Conservation (phyloP, 2,329 filamentous ascomycete genomes). For the Tolypocladium sp. region DNA sequence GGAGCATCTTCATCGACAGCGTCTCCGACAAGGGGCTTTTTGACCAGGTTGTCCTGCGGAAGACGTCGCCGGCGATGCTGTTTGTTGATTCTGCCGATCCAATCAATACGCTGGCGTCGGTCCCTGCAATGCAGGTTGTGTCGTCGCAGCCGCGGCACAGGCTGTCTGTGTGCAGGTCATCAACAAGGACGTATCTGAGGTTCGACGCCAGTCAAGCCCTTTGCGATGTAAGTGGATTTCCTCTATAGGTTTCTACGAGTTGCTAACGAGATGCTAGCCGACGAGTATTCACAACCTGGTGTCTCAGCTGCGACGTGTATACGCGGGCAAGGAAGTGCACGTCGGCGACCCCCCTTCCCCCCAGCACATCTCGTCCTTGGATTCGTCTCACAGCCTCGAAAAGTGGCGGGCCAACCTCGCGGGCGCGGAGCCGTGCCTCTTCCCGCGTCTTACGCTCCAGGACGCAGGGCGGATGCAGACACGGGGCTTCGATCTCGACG, state of each 20-base stretch:
- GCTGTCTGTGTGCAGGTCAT: conserved; percentile 38
- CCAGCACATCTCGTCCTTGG: conserved; percentile 16
- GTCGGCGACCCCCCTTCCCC: conserved; percentile 12
- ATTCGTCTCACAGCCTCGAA: conserved; percentile 24
- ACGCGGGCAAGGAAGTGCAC: conserved; percentile 25
- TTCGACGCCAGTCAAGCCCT: conserved; percentile 42
- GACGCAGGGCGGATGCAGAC: conserved; percentile 19
- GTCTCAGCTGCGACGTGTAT: conserved; percentile 35
- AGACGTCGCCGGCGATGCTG: conserved; percentile 40
- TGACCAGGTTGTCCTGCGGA: conserved; percentile 38
- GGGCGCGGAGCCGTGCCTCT: conserved; percentile 31
- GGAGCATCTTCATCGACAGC: conserved; percentile 44
- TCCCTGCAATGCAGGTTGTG: conserved; percentile 29
- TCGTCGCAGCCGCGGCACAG: conserved; percentile 36
- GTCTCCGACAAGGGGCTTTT: conserved; percentile 38
- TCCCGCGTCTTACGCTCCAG: conserved; percentile 29
- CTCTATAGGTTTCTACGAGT: neutral
- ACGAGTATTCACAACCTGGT: conserved; percentile 36
- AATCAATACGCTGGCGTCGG: conserved; percentile 25
- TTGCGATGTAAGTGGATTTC: conserved; percentile 28
- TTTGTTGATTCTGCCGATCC: conserved; percentile 37
- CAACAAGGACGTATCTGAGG: conserved; percentile 34
- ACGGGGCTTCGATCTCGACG: conserved; percentile 28
- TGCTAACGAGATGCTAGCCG: conserved; percentile 6
- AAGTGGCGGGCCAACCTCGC: conserved; percentile 35